Conservation (phyloP, 495 filamentous ascomycete genomes). For the Daldinia vernicosa region DNA sequence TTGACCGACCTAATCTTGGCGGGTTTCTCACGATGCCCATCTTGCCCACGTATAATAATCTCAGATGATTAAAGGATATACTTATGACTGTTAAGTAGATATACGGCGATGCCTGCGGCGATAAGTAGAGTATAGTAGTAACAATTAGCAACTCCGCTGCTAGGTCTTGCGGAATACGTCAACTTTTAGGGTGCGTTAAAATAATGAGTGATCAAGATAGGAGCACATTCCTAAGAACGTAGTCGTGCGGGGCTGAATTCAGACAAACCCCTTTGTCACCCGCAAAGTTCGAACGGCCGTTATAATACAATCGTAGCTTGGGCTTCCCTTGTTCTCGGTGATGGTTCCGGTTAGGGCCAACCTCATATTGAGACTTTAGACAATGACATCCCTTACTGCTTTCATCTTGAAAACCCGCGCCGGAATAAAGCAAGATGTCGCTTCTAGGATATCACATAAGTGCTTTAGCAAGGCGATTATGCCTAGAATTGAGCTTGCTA, state of each 20-base stretch:
- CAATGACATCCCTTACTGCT: background rate
- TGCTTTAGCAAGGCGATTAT: background rate
- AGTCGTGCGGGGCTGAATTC: constrained; percentile 18
- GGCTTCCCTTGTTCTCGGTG: constrained; percentile 23
- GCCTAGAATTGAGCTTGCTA: background rate
- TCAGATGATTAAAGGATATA: background rate
- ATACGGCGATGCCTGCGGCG: background rate
- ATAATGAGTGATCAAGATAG: constrained; percentile 4
- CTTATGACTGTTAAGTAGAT: background rate
- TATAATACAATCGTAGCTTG: background rate
- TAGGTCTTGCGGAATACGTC: background rate
- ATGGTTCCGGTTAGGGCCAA: constrained; percentile 16
- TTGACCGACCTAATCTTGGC: too few relatives aligned
- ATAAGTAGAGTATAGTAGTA: background rate
- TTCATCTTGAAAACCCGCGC: background rate
- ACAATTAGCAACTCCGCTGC: background rate
- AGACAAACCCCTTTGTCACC: constrained; percentile 22
- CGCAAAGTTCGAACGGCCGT: background rate
- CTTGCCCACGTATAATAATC: background rate
- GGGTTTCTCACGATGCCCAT: background rate
- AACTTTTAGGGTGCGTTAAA: constrained; percentile 16
- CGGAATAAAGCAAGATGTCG: background rate
- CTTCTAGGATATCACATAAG: background rate
- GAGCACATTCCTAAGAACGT: constrained; percentile 14
- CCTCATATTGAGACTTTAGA: background rate